These are phyloP conservation scores for Kwoniella bestiolae DNA, from an alignment of 768 basidiomycete genomes.

Conservation along the genomic window DNA sequence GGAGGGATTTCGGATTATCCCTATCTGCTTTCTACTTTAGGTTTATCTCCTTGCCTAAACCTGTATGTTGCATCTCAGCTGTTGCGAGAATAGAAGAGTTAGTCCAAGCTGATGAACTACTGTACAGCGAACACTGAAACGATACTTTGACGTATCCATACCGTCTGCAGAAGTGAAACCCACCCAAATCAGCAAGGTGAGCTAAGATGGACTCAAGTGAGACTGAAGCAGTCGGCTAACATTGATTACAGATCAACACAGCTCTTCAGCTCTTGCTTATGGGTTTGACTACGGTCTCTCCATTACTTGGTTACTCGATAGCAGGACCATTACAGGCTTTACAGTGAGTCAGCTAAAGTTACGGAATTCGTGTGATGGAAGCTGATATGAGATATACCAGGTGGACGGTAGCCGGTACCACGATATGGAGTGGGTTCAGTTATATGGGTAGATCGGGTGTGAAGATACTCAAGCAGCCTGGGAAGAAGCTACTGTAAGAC, in stretches of 20 bases:
- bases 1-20: conserved; percentile 82
- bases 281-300: conserved; percentile 83
- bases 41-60: conserved; percentile 82
- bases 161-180: conserved; percentile 94
- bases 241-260: conserved; percentile 75
- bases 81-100: conserved; percentile 74
- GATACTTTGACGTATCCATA: conserved; percentile 96
- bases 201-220: conserved; percentile 8
- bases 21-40: conserved; percentile 91
- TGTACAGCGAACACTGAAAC: conserved; percentile 74
- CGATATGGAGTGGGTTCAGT: conserved; percentile 80
- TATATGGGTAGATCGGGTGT: conserved; percentile 57
- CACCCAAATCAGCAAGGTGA: conserved; percentile 88
- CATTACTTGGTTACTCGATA: conserved; percentile 68
- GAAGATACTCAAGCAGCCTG: conserved; percentile 45
- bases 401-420: conserved; percentile 84
- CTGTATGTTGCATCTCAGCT: conserved; percentile 64
- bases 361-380: not conserved
- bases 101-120: not conserved
- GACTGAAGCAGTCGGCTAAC: conserved; percentile 3
- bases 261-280: conserved; percentile 87
- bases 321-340: conserved; percentile 66
- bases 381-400: conserved; percentile 59
- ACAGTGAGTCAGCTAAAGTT: conserved; percentile 66
- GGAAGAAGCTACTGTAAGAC: conserved; percentile 15